phyloP scores from a whole-genome alignment of 2,329 filamentous ascomycete genomes.

The Microcyclosporella mali region DNA sequence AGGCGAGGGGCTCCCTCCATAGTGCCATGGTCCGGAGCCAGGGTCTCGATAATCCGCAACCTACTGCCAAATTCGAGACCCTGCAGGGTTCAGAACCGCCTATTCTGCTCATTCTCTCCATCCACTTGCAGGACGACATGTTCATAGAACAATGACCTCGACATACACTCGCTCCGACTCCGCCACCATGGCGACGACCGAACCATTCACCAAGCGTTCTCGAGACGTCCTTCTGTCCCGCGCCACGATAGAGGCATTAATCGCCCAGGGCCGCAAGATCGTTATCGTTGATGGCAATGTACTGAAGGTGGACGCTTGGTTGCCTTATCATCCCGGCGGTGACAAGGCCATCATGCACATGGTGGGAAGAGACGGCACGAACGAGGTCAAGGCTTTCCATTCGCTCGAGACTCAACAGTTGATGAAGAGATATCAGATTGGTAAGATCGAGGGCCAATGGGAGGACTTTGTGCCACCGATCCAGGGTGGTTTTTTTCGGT shows the following conservation, averaged over 20 bases:
- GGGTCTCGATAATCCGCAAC: too few relatives aligned
- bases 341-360: slow-evolving; percentile 87
- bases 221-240: slow-evolving; percentile 24
- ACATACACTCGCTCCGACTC: background rate
- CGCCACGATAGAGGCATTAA: slow-evolving; percentile 63
- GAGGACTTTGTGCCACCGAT: slow-evolving; percentile 84
- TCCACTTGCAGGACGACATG: background rate
- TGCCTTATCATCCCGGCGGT: slow-evolving; percentile 85
- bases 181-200: slow-evolving; percentile 14
- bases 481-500: slow-evolving; percentile 74
- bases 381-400: slow-evolving; percentile 93
- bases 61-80: too few relatives aligned
- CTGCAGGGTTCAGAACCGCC: too few relatives aligned
- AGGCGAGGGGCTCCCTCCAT: too few relatives aligned
- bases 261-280: slow-evolving; percentile 72
- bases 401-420: slow-evolving; percentile 66
- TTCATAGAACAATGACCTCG: background rate
- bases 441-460: slow-evolving; percentile 75
- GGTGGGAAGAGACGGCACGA: slow-evolving; percentile 66
- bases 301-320: slow-evolving; percentile 81
- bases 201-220: slow-evolving; percentile 14
- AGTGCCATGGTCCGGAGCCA: too few relatives aligned
- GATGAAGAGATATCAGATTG: slow-evolving; percentile 80
- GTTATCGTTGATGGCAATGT: slow-evolving; percentile 77
- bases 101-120: too few relatives aligned